Evolutionary conservation across 208 protist species (phyloP).

Genomic region (Crithidia expoeki): DNA sequence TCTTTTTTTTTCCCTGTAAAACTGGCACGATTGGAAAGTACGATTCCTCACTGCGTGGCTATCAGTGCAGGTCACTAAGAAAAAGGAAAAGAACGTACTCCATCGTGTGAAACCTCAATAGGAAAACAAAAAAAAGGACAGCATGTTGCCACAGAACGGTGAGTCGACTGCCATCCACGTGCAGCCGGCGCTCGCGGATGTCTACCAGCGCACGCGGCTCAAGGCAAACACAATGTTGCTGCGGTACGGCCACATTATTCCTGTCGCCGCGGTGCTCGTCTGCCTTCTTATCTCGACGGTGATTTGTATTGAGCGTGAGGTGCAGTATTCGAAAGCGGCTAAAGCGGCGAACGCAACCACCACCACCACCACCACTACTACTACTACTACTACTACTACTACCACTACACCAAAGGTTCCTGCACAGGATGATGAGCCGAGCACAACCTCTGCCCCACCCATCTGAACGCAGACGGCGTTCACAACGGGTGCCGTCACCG

Average conservation of each 20-base stretch:
- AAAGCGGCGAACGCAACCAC: constrained; percentile 15
- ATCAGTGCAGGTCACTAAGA: too few species aligned
- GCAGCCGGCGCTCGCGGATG: constrained; percentile 6
- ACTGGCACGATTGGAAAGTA: too few species aligned
- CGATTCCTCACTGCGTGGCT: too few species aligned
- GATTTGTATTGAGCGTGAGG: constrained; percentile 41
- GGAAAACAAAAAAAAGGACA: too few species aligned
- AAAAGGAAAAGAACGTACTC: too few species aligned
- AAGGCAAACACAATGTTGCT: constrained; percentile 36
- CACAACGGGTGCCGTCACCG: too few species aligned
- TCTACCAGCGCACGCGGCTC: constrained; percentile 23
- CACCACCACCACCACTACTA: constrained; percentile 6
- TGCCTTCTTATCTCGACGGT: constrained; percentile 38
- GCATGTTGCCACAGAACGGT: constrained; percentile 16
- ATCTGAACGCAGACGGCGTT: too few species aligned
- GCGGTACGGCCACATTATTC: constrained; percentile 46
- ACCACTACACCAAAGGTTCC: background rate
- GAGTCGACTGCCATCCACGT: constrained; percentile 23
- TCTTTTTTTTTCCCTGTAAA: too few species aligned
- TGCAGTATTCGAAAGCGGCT: constrained; percentile 19
- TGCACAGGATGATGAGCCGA: too few species aligned
- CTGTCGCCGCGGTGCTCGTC: constrained; percentile 32
- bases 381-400: constrained; percentile 9
- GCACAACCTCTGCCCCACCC: too few species aligned
- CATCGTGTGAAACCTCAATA: too few species aligned